Conservation (phyloP, 192 early-diverging fungal genomes). For the Thamnidium elegans region DNA sequence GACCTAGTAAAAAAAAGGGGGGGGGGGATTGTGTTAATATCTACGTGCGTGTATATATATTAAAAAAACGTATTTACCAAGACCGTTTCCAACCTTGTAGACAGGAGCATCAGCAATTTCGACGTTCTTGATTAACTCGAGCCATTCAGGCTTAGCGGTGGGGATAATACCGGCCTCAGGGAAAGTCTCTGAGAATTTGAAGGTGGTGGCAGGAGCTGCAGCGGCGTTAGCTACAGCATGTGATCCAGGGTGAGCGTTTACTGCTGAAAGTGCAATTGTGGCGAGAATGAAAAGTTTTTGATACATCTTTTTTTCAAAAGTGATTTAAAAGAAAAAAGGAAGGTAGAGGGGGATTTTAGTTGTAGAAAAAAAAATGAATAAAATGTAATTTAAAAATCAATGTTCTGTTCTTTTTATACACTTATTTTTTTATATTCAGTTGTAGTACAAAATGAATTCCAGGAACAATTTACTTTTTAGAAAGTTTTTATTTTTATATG, state of each 20-base stretch:
- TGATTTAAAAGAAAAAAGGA: too few relatives aligned
- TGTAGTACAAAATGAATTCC: too few relatives aligned
- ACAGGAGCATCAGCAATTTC: slow-evolving; percentile 33
- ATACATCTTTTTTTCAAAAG: too few relatives aligned
- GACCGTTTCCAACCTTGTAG: slow-evolving; percentile 4
- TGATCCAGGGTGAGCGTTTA: slow-evolving; percentile 2
- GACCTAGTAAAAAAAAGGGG: neutral
- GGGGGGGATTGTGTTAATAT: neutral
- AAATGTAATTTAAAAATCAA: too few relatives aligned
- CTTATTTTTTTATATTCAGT: too few relatives aligned
- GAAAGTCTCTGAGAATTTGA: slow-evolving; percentile 25
- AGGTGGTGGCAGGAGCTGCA: slow-evolving; percentile 6
- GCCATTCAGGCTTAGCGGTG: slow-evolving; percentile 36
- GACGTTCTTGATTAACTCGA: slow-evolving; percentile 26
- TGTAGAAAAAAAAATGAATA: too few relatives aligned
- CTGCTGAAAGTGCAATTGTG: slow-evolving; percentile 7
- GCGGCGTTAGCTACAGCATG: neutral
- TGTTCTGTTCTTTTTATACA: too few relatives aligned
- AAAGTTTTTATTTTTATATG: too few relatives aligned
- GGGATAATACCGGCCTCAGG: slow-evolving; percentile 28
- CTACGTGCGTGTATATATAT: neutral
- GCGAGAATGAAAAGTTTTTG: slow-evolving; percentile 20
- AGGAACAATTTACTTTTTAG: too few relatives aligned
- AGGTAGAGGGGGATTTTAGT: too few relatives aligned
- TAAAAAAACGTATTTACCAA: slow-evolving; percentile 7